Evolutionary conservation across 2,329 filamentous ascomycete species (phyloP), one percentile per base, ranked within the genome.

Genomic region (Trichoderma gracile): DNA sequence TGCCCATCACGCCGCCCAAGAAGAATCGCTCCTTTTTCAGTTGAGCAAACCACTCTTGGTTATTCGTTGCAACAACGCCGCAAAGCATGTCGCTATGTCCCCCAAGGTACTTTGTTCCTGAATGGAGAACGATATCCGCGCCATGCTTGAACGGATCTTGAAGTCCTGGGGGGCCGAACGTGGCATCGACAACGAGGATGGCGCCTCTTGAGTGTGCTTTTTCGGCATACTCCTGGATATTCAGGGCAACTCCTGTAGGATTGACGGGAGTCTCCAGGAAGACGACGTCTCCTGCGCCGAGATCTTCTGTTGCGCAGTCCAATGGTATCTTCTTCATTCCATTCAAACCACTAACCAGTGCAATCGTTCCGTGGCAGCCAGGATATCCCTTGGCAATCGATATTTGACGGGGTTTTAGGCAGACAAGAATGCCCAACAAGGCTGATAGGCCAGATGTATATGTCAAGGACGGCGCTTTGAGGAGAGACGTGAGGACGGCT

Each of bases 81-180:
- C 92, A 96, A 3, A 98, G 85, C 83, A 98, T 84, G 78, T 98
- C 95, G 68, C 89, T 93, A 78, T 99, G 95, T 0, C 95, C 95
- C 19, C 95, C 95, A 69, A 99, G 86, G 77, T 98, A 99, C 81
- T 98, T 99, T n/a, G 93, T 97, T 2, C 93, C 95, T 55, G 85
- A 90, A 78, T 99, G 95, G 91, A 98, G 90, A 30, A 97, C 86
- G 1, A 93, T 78, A 77, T 98, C 94, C 25, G 90, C 92, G 55
- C 92, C 94, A 74, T 85, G 89, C 23, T 76, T 73, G 72, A 98
- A 95, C 0, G 95, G 93, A 72, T 97, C 91, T 74, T 92, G 90
- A 65, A 99, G 80, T 23, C 91, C 91, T 30, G 94, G 95, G 38
- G 95, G 95, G 2, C 88, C 95, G 77, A 99, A 97, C 0, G 95